Conservation (phyloP, 768 basidiomycete species). For the Lactarius hatsudake region DNA sequence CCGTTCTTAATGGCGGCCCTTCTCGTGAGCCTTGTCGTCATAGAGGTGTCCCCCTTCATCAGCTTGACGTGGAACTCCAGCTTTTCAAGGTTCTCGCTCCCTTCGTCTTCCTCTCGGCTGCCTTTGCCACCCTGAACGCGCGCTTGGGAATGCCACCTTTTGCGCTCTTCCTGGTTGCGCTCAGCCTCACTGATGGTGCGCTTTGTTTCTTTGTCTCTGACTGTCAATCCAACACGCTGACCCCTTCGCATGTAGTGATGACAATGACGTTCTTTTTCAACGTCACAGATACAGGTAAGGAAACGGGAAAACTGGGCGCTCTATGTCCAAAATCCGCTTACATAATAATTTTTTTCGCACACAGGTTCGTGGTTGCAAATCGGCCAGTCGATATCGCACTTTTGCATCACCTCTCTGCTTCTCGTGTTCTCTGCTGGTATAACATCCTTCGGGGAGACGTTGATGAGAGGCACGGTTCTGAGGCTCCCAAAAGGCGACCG, state of each 20-base stretch:
- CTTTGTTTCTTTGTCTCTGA: conserved; percentile 22
- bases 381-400: conserved; percentile 85
- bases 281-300: conserved; percentile 70
- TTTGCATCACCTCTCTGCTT: conserved; percentile 77
- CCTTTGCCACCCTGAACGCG: conserved; percentile 66
- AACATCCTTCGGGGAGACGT: conserved; percentile 65
- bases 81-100: conserved; percentile 82
- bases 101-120: conserved; percentile 70
- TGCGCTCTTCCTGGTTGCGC: conserved; percentile 73
- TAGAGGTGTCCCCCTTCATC: background rate
- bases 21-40: conserved; percentile 44
- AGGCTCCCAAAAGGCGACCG: background rate
- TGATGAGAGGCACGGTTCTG: conserved; percentile 47
- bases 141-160: conserved; percentile 70
- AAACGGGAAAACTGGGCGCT: conserved; percentile 15
- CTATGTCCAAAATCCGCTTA: background rate
- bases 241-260: conserved; percentile 51
- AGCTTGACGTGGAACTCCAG: conserved; percentile 35
- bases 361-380: conserved; percentile 86
- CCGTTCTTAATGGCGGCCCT: conserved; percentile 80
- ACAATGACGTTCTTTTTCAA: conserved; percentile 81
- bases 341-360: background rate
- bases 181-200: conserved; percentile 68
- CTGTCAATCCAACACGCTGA: background rate
- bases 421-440: conserved; percentile 78